Evolutionary conservation across 306 rosid genomes (phyloP), one percentile per base, ranked within the genome.

Genomic region (Cyamopsis tetragonoloba): DNA sequence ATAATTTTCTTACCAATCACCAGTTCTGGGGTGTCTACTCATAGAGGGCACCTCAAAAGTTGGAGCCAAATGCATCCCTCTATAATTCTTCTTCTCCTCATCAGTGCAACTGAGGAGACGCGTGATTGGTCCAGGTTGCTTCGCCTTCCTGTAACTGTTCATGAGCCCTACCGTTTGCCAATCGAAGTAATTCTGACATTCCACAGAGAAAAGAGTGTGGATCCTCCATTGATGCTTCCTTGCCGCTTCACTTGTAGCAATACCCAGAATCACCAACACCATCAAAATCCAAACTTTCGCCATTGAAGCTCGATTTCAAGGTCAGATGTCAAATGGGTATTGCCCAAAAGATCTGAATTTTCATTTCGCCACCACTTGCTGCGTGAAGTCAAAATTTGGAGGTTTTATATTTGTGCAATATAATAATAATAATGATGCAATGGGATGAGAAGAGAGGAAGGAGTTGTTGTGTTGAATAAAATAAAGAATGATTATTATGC

Each of bases 161-260:
- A 93, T 85, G 15, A 93, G 77, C 28, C 99, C 99, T 24, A 93
- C 99, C 9, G 99, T 93, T 58, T 93, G 97, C 99, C 99, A 93
- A 79, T 93, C 99, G 75, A 93, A 93, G 91, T 93, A 93, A 81
- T 93, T 79, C 78, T 93, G 95, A 50, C 99, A 93, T 77, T 93
- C 99, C 78, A 90, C 97, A 55, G 99, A 93, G 88, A 93, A 93
- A 32, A 93, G 85, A 1, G 99, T 93, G 65, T 93, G 99, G 26
- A 93, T 51, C 84, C 90, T 86, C 86, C 86, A 71, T 32, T 82
- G 62, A 0, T 12, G 74, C 74, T 84, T 80, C 65, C 59, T 79
- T 71, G 68, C 85, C 60, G 75, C 77, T 59, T 63, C 83, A 44
- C 48, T 58, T 67, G 28, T 64, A 54, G 77, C 24, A 60, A 83